Evolutionary conservation across 2,329 filamentous ascomycete species (phyloP).

Genomic region (Phoma herbarum): DNA sequence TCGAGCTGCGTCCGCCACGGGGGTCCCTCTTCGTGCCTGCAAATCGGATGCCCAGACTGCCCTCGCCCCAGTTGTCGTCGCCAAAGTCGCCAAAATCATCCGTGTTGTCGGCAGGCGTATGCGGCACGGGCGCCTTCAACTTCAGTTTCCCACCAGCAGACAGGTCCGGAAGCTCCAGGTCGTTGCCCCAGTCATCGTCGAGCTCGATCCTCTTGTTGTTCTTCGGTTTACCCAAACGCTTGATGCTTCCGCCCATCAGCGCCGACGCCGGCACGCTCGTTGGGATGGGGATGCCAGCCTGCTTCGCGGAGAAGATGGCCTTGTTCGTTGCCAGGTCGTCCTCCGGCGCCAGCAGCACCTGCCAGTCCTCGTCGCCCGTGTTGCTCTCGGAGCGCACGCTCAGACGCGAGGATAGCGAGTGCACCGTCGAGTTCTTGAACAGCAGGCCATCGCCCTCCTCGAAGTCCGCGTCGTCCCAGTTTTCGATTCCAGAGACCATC

Average conservation of each 20-base stretch:
- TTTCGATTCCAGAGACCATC: slow-evolving; percentile 67
- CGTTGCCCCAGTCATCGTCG: slow-evolving; percentile 62
- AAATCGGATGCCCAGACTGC: slow-evolving; percentile 88
- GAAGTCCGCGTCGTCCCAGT: slow-evolving; percentile 66
- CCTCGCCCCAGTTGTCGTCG: slow-evolving; percentile 87
- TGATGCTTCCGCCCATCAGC: slow-evolving; percentile 90
- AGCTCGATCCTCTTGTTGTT: slow-evolving; percentile 55
- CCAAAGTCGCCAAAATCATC: slow-evolving; percentile 71
- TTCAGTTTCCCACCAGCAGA: slow-evolving; percentile 49
- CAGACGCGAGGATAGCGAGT: slow-evolving; percentile 81
- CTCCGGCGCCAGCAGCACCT: slow-evolving; percentile 83
- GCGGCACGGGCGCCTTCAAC: slow-evolving; percentile 56
- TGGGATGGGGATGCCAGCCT: slow-evolving; percentile 90
- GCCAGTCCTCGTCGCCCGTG: slow-evolving; percentile 83
- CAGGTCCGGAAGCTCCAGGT: slow-evolving; percentile 56
- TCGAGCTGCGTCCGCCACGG: slow-evolving; percentile 82
- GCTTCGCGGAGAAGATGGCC: slow-evolving; percentile 80
- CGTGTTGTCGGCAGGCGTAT: slow-evolving; percentile 62
- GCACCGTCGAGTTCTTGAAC: slow-evolving; percentile 73
- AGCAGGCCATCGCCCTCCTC: slow-evolving; percentile 68
- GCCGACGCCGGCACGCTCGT: slow-evolving; percentile 87
- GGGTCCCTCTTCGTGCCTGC: slow-evolving; percentile 81
- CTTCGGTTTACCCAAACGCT: slow-evolving; percentile 74
- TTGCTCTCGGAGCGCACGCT: slow-evolving; percentile 84
- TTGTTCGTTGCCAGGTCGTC: slow-evolving; percentile 85